Conservation (phyloP, 495 filamentous ascomycete species). For the Aspergillus nidulans region DNA sequence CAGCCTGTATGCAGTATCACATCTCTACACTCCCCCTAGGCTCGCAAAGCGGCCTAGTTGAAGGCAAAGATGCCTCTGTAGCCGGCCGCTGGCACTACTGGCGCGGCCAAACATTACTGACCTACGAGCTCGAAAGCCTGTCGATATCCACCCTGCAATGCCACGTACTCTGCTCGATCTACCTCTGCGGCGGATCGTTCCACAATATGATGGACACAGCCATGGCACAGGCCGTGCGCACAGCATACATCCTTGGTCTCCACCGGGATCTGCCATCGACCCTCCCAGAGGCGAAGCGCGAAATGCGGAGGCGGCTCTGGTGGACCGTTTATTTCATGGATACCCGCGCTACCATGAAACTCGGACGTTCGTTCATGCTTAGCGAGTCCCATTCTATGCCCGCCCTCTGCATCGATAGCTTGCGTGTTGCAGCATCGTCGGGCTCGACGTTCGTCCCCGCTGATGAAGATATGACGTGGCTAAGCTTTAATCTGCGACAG, state of each 20-base stretch:
- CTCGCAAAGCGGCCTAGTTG: constrained; percentile 5
- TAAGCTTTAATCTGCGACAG: constrained; percentile 33
- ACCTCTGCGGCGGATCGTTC: constrained; percentile 43
- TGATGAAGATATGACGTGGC: constrained; percentile 38
- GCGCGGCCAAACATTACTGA: constrained; percentile 43
- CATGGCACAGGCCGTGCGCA: constrained; percentile 38
- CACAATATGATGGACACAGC: constrained; percentile 46
- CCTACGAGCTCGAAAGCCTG: constrained; percentile 45
- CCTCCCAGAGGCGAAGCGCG: constrained; percentile 31
- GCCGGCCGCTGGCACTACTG: constrained; percentile 43
- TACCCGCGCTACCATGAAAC: constrained; percentile 45
- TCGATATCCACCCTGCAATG: constrained; percentile 49
- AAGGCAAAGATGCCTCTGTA: constrained; percentile 35
- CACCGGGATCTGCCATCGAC: constrained; percentile 42
- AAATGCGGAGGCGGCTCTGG: constrained; percentile 48
- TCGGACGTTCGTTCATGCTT: constrained; percentile 45
- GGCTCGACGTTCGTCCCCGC: constrained; percentile 36
- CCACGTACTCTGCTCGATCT: constrained; percentile 41
- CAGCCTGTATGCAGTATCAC: constrained; percentile 51
- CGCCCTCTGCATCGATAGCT: constrained; percentile 35
- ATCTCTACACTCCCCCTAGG: constrained; percentile 23
- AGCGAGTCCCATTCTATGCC: constrained; percentile 31
- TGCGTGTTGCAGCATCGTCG: constrained; percentile 26
- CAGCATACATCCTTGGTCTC: constrained; percentile 48
- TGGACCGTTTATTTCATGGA: constrained; percentile 49